Evolutionary conservation across 2,329 filamentous ascomycete genomes (phyloP).

Genomic region (Alternaria sp.): DNA sequence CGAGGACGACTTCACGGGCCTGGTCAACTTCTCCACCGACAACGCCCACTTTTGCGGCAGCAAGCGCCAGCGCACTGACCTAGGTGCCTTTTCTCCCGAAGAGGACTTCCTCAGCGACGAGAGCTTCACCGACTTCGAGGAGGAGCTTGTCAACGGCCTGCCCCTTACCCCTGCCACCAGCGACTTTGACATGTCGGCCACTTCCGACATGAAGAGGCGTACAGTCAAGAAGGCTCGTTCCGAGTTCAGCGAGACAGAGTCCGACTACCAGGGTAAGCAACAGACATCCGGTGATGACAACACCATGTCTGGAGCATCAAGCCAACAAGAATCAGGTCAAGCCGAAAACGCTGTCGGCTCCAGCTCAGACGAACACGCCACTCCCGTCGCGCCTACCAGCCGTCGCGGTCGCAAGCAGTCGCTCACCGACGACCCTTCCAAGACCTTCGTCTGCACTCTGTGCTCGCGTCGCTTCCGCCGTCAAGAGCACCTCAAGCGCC

Average conservation of each 20-base stretch:
- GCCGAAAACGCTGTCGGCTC: conserved; percentile 56
- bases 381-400: conserved; percentile 63
- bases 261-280: conserved; percentile 45
- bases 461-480: conserved; percentile 97
- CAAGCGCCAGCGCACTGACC: conserved; percentile 76
- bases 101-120: conserved; percentile 80
- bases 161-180: conserved; percentile 66
- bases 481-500: conserved; percentile 97
- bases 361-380: conserved; percentile 51
- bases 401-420: conserved; percentile 98
- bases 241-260: conserved; percentile 45
- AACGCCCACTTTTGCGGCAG: conserved; percentile 66
- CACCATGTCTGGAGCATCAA: conserved; percentile 45
- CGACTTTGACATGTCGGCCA: conserved; percentile 46
- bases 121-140: conserved; percentile 78
- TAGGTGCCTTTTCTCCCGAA: conserved; percentile 67
- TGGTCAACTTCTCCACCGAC: conserved; percentile 71
- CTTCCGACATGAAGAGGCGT: conserved; percentile 34
- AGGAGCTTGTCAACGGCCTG: conserved; percentile 68
- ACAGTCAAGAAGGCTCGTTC: conserved; percentile 36
- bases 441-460: conserved; percentile 96
- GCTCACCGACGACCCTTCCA: conserved; percentile 93
- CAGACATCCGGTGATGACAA: conserved; percentile 42
- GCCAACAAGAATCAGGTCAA: conserved; percentile 45
- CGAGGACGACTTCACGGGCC: conserved; percentile 82